These are phyloP conservation scores for Acrocalymma vagum DNA, from an alignment of 2,329 filamentous ascomycete genomes.

Conservation along the genomic window DNA sequence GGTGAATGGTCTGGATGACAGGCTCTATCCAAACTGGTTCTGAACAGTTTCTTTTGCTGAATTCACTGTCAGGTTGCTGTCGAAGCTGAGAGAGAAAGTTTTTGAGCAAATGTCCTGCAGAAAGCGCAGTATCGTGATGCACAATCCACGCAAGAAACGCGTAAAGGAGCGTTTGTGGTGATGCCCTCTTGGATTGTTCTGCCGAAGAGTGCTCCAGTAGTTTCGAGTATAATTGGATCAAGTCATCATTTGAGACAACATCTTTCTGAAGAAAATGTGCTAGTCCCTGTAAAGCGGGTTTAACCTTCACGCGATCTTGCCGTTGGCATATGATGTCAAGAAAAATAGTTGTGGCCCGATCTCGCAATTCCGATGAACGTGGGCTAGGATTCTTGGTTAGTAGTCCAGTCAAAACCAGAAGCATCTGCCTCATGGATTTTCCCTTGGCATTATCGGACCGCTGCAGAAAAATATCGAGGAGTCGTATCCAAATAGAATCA, in stretches of 20 bases:
- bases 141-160: conserved; percentile 47
- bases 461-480: conserved; percentile 52
- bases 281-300: conserved; percentile 73
- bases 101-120: conserved; percentile 48
- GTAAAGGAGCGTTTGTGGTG: conserved; percentile 29
- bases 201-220: conserved; percentile 14
- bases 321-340: conserved; percentile 68
- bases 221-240: conserved; percentile 51
- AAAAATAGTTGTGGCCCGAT: conserved; percentile 50
- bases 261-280: conserved; percentile 72
- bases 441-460: conserved; percentile 54
- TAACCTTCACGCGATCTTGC: conserved; percentile 70
- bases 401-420: conserved; percentile 49
- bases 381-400: conserved; percentile 37
- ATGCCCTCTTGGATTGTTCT: conserved; percentile 2
- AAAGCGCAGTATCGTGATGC: conserved; percentile 50
- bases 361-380: conserved; percentile 32
- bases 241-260: conserved; percentile 54
- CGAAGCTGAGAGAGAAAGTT: conserved; percentile 41
- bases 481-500: conserved; percentile 47
- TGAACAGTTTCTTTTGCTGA: no score
- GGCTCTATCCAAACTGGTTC: conserved; percentile 52
- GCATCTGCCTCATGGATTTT: conserved; percentile 57
- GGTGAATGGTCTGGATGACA: conserved; percentile 39
- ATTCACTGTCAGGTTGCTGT: conserved; percentile 18